Percentiles rank a stretch among this genome's conserved stretches.
Evolutionary conservation across 2,329 filamentous ascomycete genomes (phyloP).

Genomic region (Albifimbria verrucaria): DNA sequence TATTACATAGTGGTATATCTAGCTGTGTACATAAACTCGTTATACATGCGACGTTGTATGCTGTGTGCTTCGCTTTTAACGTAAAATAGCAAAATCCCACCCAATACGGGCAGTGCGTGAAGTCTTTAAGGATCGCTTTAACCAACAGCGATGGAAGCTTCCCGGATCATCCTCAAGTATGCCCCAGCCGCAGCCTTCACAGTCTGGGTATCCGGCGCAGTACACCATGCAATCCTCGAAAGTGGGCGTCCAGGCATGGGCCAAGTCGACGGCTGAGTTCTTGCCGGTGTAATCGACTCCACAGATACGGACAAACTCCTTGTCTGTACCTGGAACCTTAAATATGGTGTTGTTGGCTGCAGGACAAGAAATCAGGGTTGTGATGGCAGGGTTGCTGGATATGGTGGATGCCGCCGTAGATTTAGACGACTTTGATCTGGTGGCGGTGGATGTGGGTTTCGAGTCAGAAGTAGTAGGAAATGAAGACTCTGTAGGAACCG

Average conservation of each 20-base stretch:
- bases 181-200: constrained; percentile 43
- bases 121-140: constrained; percentile 35
- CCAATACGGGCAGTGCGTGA: constrained; percentile 26
- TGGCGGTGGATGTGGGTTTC: constrained; percentile 13
- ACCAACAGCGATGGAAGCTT: constrained; percentile 38
- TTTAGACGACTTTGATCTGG: constrained; percentile 18
- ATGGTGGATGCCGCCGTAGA: constrained; percentile 9
- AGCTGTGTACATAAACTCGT: not conserved
- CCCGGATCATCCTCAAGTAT: constrained; percentile 36
- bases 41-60: not conserved
- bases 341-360: constrained; percentile 42
- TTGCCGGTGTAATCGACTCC: constrained; percentile 42
- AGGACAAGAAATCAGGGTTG: constrained; percentile 34
- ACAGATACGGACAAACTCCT: constrained; percentile 40
- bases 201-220: constrained; percentile 36
- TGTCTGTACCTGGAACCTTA: constrained; percentile 34
- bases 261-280: constrained; percentile 30
- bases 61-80: not conserved
- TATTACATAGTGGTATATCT: not conserved
- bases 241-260: constrained; percentile 31
- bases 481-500: constrained; percentile 4
- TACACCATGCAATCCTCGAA: constrained; percentile 42
- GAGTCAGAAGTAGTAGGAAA: constrained; percentile 10
- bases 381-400: constrained; percentile 1
- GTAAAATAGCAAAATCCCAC: constrained; percentile 42